These are phyloP conservation scores for Dryas alaskensis DNA, from an alignment of 306 rosid genomes.

Conservation along the genomic window DNA sequence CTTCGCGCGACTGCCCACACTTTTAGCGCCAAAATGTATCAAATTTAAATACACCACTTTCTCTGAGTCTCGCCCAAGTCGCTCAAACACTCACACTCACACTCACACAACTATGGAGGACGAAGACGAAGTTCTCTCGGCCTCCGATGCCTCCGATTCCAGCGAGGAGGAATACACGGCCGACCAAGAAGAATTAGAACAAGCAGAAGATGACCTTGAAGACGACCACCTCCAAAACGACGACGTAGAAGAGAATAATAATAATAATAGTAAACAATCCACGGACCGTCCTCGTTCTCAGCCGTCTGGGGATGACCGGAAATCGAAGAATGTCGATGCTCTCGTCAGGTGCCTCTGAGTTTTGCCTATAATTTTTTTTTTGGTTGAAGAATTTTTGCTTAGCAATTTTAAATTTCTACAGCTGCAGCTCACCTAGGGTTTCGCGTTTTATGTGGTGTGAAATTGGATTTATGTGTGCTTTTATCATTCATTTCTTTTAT, in stretches of 20 bases:
- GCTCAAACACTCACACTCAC: neutral
- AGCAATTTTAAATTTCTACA: neutral
- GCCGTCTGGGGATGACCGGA: constrained; percentile 43
- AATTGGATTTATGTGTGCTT: neutral
- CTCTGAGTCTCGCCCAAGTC: neutral
- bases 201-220: constrained; percentile 19
- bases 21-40: constrained; percentile 14
- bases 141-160: constrained; percentile 41
- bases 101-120: constrained; percentile 37
- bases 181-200: constrained; percentile 25
- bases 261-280: neutral
- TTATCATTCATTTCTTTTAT: neutral
- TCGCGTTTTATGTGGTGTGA: neutral
- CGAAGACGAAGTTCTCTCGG: constrained; percentile 42
- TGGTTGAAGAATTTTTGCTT: neutral
- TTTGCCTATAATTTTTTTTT: neutral
- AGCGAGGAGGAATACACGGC: constrained; percentile 42
- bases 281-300: constrained; percentile 4
- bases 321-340: constrained; percentile 84
- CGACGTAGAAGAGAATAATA: neutral
- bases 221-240: constrained; percentile 13
- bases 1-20: neutral
- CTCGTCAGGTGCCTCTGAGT: constrained; percentile 48
- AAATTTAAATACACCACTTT: neutral
- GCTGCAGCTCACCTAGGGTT: constrained; percentile 14